Conservation (phyloP, 31 red algal genomes). For the Odonthalia washingtoniensis region DNA sequence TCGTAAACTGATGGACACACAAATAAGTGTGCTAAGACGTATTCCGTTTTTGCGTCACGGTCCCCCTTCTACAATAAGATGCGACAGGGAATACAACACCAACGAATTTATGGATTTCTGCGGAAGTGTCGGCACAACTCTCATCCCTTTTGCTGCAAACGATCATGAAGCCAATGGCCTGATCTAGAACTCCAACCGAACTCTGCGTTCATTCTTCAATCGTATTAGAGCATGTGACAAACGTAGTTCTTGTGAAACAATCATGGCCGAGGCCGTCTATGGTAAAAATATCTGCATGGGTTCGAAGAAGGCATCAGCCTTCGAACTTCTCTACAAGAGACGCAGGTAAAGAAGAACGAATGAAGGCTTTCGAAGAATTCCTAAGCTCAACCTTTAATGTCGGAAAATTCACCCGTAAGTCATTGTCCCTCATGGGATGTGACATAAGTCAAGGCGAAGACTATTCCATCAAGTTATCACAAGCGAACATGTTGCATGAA, state of each 20-base stretch:
- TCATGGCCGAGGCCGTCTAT: neutral
- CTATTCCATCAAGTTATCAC: neutral
- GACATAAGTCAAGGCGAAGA: neutral
- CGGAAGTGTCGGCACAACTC: neutral
- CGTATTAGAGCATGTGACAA: neutral
- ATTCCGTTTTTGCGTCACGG: neutral
- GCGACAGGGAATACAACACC: neutral
- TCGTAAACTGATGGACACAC: neutral
- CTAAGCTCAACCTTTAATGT: neutral
- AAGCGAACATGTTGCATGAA: neutral
- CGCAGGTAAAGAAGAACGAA: no score
- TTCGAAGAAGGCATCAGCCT: neutral
- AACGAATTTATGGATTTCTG: neutral
- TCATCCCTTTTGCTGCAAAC: neutral
- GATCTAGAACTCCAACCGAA: neutral
- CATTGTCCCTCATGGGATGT: neutral
- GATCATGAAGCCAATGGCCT: slow-evolving; percentile 5
- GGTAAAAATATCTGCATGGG: neutral
- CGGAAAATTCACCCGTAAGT: neutral
- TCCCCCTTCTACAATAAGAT: neutral
- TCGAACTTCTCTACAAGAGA: neutral
- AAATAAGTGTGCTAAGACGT: neutral
- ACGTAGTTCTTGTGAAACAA: neutral
- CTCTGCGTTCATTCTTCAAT: neutral
- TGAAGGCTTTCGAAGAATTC: neutral